These are phyloP conservation scores for Pezicula neosporulosa DNA, from an alignment of 2,329 filamentous ascomycete genomes.

Conservation along the genomic window DNA sequence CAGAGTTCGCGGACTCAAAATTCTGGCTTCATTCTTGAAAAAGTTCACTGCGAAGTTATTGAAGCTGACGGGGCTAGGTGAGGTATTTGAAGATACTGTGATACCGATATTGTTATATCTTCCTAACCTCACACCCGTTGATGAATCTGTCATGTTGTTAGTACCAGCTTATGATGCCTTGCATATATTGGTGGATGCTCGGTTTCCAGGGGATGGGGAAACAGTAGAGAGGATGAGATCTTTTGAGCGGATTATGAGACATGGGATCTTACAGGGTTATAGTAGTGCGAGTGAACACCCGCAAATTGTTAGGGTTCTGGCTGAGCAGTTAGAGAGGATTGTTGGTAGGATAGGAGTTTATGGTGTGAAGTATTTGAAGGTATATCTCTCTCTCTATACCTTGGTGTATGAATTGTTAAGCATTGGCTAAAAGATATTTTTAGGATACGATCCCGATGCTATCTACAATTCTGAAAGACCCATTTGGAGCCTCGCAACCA, in stretches of 20 bases:
- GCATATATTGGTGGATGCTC: conserved; percentile 44
- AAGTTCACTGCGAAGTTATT: conserved; percentile 52
- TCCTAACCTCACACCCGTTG: conserved; percentile 71
- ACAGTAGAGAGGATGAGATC: conserved; percentile 30
- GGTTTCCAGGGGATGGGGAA: conserved; percentile 10
- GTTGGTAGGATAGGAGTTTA: conserved; percentile 57
- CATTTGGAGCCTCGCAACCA: conserved; percentile 57
- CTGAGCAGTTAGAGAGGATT: conserved; percentile 45
- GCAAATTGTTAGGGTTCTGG: conserved; percentile 52
- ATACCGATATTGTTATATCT: conserved; percentile 73
- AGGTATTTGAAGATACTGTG: conserved; percentile 66
- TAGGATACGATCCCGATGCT: conserved; percentile 66
- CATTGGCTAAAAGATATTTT: no score
- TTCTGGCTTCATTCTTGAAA: conserved; percentile 52
- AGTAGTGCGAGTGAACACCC: conserved; percentile 57
- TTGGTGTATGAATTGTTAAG: no score
- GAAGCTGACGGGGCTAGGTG: conserved; percentile 58
- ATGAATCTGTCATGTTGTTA: conserved; percentile 65
- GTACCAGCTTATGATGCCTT: conserved; percentile 64
- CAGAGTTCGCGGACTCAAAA: conserved; percentile 52
- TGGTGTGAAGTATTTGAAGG: conserved; percentile 65
- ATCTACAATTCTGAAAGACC: conserved; percentile 61
- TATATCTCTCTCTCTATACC: conserved; percentile 35
- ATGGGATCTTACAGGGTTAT: conserved; percentile 52
- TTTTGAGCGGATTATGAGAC: conserved; percentile 51